Evolutionary conservation across 2,329 filamentous ascomycete species (phyloP), one percentile per base, ranked within the genome.

Genomic region (Tolypocladium amazonense): DNA sequence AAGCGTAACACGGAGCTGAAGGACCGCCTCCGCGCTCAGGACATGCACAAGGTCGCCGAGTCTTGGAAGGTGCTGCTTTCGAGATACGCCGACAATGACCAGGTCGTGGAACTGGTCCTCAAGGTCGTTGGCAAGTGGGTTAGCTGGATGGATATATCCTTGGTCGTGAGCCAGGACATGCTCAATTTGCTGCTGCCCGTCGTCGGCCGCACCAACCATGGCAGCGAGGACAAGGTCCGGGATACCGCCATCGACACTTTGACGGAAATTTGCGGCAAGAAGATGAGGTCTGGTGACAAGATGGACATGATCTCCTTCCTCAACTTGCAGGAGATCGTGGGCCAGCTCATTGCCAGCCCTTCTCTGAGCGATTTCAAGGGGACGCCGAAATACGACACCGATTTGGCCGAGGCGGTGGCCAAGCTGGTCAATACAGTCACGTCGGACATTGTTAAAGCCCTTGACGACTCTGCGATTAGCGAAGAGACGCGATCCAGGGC

Each of bases 61-160:
- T 93, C 92, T 4, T 99, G 94, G 94, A 90, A 94, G 73, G 89
- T 96, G 69, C 88, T 99, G 53, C 81, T 99, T 59, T 81, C 85
- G 14, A 85, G 88, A 68, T 97, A 92, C 82, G 80, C 81, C 65
- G 83, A 83, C 69, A 84, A 88, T 65, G 87, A 92, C 69, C 72
- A 76, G 50, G 82, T 97, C 60, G 82, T 96, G 52, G 92, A 97
- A 72, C 87, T 95, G 81, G 92, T 90, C 67, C 81, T 99, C 58
- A 91, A 88, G 74, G 88, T 92, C n/a, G 86, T 99, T 65, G 92
- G 91, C 43, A 94, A 93, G 72, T 99, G 94, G 93, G 92, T 96
- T 62, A 95, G 92, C 81, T 99, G 94, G 94, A 96, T 95, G 69
- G 94, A 97, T 70, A 97, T 99, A 67, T 89, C 89, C 57, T 80